A percentile compares a stretch with the other conserved stretches of the same genome.
phyloP scores from a whole-genome alignment of 2,329 filamentous ascomycete genomes.

The Clonostachys rosea region DNA sequence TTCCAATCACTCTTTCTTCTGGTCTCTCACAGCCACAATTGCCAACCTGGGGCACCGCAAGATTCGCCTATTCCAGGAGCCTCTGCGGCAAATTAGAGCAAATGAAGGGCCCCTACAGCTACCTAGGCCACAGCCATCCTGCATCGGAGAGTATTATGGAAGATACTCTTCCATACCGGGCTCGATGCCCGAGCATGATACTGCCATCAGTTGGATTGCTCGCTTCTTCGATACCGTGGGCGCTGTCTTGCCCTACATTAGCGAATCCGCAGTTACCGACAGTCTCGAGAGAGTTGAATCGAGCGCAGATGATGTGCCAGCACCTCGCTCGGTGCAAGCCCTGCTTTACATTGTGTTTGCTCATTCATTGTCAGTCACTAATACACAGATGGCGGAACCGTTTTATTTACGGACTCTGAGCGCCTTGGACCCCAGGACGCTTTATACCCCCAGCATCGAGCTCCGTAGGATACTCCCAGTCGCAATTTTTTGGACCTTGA shows the following conservation, averaged over 20 bases:
- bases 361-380: conserved; percentile 12
- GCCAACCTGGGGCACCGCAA: conserved; percentile 12
- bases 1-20: conserved; percentile 21
- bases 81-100: conserved; percentile 1
- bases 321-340: conserved; percentile 6
- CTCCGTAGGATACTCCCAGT: conserved; percentile 3
- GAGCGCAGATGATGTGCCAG: conserved; percentile 4
- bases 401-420: conserved; percentile 16
- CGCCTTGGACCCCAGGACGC: conserved; percentile 14
- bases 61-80: conserved; percentile 5
- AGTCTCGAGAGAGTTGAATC: conserved; percentile 10
- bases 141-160: not conserved
- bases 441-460: conserved; percentile 12
- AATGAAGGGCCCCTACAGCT: conserved; percentile 1
- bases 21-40: conserved; percentile 14
- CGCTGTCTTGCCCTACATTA: conserved; percentile 15
- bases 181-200: not conserved
- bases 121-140: not conserved
- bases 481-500: not conserved
- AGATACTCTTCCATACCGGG: not conserved
- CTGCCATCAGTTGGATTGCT: conserved; percentile 9
- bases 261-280: conserved; percentile 9
- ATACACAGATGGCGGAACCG: conserved; percentile 11
- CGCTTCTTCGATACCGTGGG: conserved; percentile 20
- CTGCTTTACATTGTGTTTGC: conserved; percentile 20